Base-by-base conservation (phyloP, 129 eudicot species). In the Pittosporum tobira region DNA sequence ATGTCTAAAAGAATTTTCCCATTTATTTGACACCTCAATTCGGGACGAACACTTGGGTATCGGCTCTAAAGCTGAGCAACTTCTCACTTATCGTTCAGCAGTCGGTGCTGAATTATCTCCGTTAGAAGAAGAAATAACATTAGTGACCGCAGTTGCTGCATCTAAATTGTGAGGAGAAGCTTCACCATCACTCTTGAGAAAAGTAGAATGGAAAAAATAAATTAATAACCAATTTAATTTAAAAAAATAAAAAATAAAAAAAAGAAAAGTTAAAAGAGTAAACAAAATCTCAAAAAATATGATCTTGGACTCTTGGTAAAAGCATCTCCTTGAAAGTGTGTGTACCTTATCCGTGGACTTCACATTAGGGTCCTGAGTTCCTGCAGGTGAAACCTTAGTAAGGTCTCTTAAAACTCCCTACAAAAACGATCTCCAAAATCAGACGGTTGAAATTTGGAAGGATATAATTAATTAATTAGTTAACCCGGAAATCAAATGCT, bases 391-490 rank as follows among this genome's bases (percentile, higher is more conserved):
- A 67, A 80, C 88, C 75, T 81, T 88, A 45, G 88, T 64, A 61
- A 88, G 88, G 75, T 88, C 94, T 71, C 96, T 72, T 61, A 88
- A 23, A 65, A 77, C 65, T 57, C 96, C 96, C 96, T 88, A 74
- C 70, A 64, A 16, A 42, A 69, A 18, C 24, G 19, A 50, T 31
- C 43, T 51, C 48, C 30, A 34, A 25, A 59, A 54, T 44, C 46
- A 59, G 38, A 68, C 25, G 48, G 6, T 23, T 29, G 56, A 46
- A n/a, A 54, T n/a, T n/a, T n/a, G n/a, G n/a, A n/a, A 28, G 1
- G 4, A 27, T 10, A 18, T 15, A 22, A 27, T 8, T 19, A 6
- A 3, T 7, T 34, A 34, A 6, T 54, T n/a, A n/a, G n/a, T n/a
- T n/a, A n/a, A n/a, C n/a, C n/a, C n/a, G n/a, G n/a, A n/a, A n/a